Percentiles rank a stretch among this genome's conserved stretches.
Conservation (phyloP, 179 eudicot genomes). For the Beta corolliflora region DNA sequence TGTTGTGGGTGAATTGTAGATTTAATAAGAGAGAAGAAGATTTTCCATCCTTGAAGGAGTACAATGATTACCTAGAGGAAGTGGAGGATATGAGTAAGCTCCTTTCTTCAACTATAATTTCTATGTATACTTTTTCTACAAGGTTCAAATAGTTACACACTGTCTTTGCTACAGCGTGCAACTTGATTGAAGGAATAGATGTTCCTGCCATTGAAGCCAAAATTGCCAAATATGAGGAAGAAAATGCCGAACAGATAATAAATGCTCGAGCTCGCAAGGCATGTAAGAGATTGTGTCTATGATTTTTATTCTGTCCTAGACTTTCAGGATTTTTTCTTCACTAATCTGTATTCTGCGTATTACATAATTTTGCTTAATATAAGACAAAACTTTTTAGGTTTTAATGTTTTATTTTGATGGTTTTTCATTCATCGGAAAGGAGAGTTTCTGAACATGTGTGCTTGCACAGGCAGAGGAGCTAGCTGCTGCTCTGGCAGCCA, state of each 20-base stretch:
- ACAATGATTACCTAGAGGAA: constrained; percentile 95
- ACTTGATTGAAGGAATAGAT: constrained; percentile 82
- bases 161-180: constrained; percentile 52
- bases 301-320: constrained; percentile 16
- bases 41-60: constrained; percentile 78
- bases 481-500: constrained; percentile 87
- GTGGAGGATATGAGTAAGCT: constrained; percentile 96
- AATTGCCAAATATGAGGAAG: constrained; percentile 71
- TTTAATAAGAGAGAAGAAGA: constrained; percentile 92
- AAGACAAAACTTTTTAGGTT: neutral
- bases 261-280: constrained; percentile 94
- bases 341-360: neutral
- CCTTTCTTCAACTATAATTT: constrained; percentile 2
- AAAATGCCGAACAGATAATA: constrained; percentile 91
- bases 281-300: constrained; percentile 23
- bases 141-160: constrained; percentile 9
- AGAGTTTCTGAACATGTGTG: constrained; percentile 8
- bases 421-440: neutral
- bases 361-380: neutral
- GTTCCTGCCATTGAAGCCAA: constrained; percentile 75
- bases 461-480: constrained; percentile 70
- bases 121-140: neutral
- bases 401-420: neutral
- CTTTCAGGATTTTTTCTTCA: constrained; percentile 6
- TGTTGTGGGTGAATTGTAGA: constrained; percentile 37